These are phyloP conservation scores for Boletus sp. DNA, from an alignment of 768 basidiomycete genomes.

Conservation along the genomic window DNA sequence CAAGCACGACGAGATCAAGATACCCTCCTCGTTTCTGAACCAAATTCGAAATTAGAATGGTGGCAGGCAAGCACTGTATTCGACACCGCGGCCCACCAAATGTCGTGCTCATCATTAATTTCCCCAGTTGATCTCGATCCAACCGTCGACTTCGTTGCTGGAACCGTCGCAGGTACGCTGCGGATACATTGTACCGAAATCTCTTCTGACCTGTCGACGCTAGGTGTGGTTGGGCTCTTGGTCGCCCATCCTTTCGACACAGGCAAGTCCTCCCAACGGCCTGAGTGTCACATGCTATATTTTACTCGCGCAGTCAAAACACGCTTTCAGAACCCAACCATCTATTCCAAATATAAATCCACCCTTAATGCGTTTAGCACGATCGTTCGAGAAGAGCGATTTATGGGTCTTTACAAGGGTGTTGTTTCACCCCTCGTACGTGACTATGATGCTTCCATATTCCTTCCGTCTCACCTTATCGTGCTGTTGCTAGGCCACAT, in stretches of 20 bases:
- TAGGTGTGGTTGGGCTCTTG: conserved; percentile 60
- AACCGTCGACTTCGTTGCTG: conserved; percentile 73
- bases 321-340: conserved; percentile 65
- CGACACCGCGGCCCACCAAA: not conserved
- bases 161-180: conserved; percentile 58
- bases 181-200: no score
- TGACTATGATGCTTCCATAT: not conserved
- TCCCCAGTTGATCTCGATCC: conserved; percentile 45
- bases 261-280: conserved; percentile 30
- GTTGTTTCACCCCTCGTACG: conserved; percentile 76
- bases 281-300: not conserved
- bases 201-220: not conserved
- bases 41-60: conserved; percentile 11
- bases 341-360: conserved; percentile 55
- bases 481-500: conserved; percentile 46
- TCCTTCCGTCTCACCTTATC: not conserved
- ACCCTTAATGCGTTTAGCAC: conserved; percentile 63
- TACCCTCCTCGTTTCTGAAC: not conserved
- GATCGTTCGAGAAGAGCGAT: conserved; percentile 67
- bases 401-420: conserved; percentile 71
- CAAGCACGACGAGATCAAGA: not conserved
- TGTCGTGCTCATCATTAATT: conserved; percentile 1
- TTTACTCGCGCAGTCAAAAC: conserved; percentile 60
- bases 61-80: conserved; percentile 15
- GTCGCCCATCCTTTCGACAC: conserved; percentile 82